Evolutionary conservation across 805 yeast genomes (phyloP).

Genomic region (Wickerhamomyces ciferrii): DNA sequence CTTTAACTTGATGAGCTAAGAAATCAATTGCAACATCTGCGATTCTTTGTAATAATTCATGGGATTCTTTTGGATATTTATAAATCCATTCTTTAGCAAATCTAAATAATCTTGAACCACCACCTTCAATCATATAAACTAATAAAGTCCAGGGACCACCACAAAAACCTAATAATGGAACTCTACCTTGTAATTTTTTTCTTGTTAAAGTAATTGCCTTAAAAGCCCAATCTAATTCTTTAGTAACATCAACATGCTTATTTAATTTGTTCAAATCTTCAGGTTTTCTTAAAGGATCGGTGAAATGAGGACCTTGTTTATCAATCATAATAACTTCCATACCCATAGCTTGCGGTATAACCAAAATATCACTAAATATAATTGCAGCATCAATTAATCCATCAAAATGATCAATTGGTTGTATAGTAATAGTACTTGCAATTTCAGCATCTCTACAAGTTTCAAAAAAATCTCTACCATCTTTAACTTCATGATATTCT

Average conservation of each 20-base stretch:
- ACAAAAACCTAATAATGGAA: constrained; percentile 90
- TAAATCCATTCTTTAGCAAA: constrained; percentile 92
- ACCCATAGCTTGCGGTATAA: constrained; percentile 98
- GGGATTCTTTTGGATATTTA: constrained; percentile 67
- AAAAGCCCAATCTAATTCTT: constrained; percentile 91
- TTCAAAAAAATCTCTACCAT: constrained; percentile 82
- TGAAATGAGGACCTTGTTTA: constrained; percentile 91
- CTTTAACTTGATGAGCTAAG: constrained; percentile 88
- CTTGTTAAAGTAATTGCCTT: constrained; percentile 92
- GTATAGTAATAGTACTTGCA: constrained; percentile 92
- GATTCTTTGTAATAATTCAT: constrained; percentile 64
- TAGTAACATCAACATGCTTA: constrained; percentile 63
- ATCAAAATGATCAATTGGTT: constrained; percentile 85
- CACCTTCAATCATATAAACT: constrained; percentile 97
- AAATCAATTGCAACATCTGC: constrained; percentile 91
- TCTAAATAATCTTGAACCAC: constrained; percentile 87
- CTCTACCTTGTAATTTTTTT: constrained; percentile 78
- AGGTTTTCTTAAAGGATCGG: constrained; percentile 76
- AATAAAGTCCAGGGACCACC: constrained; percentile 98
- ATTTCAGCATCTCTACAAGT: constrained; percentile 93
- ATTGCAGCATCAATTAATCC: constrained; percentile 96
- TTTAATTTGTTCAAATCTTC: constrained; percentile 57
- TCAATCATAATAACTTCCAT: constrained; percentile 92
- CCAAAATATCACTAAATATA: constrained; percentile 91
- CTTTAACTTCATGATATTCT: constrained; percentile 89